These are phyloP conservation scores for Allantophomopsis cytisporea DNA, from an alignment of 2,329 filamentous ascomycete species.

Conservation along the genomic window DNA sequence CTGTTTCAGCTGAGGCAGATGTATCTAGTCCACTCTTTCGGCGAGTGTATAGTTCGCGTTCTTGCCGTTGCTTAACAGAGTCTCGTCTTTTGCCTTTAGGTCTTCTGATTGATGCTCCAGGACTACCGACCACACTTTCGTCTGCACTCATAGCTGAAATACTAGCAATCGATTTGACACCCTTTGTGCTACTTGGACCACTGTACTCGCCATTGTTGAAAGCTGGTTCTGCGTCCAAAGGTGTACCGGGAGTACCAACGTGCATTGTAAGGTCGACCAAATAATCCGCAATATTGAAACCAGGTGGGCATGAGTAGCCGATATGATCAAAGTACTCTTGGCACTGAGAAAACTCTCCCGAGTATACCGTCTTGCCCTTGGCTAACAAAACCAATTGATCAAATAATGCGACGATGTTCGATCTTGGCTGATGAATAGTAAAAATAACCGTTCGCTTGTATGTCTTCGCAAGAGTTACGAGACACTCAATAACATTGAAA, in stretches of 20 bases:
- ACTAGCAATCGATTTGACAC: slow-evolving; percentile 83
- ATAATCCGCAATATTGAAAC: slow-evolving; percentile 98
- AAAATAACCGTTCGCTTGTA: slow-evolving; percentile 97
- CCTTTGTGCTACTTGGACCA: slow-evolving; percentile 74
- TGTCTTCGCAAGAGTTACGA: slow-evolving; percentile 86
- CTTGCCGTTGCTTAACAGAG: slow-evolving; percentile 76
- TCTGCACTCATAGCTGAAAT: slow-evolving; percentile 63
- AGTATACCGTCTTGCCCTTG: slow-evolving; percentile 82
- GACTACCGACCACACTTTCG: slow-evolving; percentile 41
- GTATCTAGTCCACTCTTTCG: slow-evolving; percentile 55
- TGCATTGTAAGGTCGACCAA: slow-evolving; percentile 98
- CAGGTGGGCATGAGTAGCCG: slow-evolving; percentile 85
- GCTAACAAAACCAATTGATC: slow-evolving; percentile 87
- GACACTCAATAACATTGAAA: slow-evolving; percentile 93
- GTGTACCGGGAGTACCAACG: slow-evolving; percentile 46
- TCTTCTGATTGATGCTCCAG: slow-evolving; percentile 44
- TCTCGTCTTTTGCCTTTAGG: slow-evolving; percentile 60
- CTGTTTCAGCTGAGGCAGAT: slow-evolving; percentile 48
- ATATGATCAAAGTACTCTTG: slow-evolving; percentile 87
- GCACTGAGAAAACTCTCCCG: slow-evolving; percentile 76
- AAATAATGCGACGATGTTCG: slow-evolving; percentile 95
- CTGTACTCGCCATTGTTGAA: slow-evolving; percentile 54
- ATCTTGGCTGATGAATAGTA: slow-evolving; percentile 95
- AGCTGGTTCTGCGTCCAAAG: slow-evolving; percentile 39
- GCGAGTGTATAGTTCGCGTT: slow-evolving; percentile 79